Percentiles rank a stretch among this genome's conserved stretches.
Evolutionary conservation across 2,329 filamentous ascomycete genomes (phyloP).

Genomic region (Fusarium abutilonis): DNA sequence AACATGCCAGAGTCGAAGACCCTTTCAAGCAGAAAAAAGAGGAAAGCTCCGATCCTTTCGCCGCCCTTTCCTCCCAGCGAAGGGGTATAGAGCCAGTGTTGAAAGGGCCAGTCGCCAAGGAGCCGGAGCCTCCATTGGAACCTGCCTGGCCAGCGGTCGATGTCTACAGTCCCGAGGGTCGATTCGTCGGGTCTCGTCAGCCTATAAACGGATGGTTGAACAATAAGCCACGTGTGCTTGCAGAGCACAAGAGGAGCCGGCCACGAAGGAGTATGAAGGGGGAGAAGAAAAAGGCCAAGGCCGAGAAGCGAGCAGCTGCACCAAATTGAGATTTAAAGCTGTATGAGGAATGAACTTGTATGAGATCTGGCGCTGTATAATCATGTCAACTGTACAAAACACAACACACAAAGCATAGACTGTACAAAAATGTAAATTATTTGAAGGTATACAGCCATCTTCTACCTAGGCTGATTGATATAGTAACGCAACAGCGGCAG

Average conservation of each 20-base stretch:
- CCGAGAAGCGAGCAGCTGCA: conserved; percentile 42
- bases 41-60: conserved; percentile 38
- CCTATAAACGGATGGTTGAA: conserved; percentile 79
- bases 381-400: conserved; percentile 26
- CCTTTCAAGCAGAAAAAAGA: background rate
- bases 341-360: conserved; percentile 29
- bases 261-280: conserved; percentile 78
- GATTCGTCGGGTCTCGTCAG: conserved; percentile 72
- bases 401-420: conserved; percentile 15
- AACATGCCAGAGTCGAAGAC: background rate
- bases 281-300: conserved; percentile 55
- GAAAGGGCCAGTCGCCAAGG: background rate
- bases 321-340: conserved; percentile 9
- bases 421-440: conserved; percentile 10
- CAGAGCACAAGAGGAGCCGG: conserved; percentile 61
- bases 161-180: conserved; percentile 86
- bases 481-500: no score
- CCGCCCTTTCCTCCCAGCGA: conserved; percentile 42
- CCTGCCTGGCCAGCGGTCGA: conserved; percentile 76
- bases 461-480: no score
- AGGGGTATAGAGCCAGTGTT: conserved; percentile 26
- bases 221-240: conserved; percentile 63
- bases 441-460: no score
- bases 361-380: conserved; percentile 24
- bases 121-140: conserved; percentile 41